phyloP scores from a whole-genome alignment of 768 basidiomycete species.

The Pholiota conissans region DNA sequence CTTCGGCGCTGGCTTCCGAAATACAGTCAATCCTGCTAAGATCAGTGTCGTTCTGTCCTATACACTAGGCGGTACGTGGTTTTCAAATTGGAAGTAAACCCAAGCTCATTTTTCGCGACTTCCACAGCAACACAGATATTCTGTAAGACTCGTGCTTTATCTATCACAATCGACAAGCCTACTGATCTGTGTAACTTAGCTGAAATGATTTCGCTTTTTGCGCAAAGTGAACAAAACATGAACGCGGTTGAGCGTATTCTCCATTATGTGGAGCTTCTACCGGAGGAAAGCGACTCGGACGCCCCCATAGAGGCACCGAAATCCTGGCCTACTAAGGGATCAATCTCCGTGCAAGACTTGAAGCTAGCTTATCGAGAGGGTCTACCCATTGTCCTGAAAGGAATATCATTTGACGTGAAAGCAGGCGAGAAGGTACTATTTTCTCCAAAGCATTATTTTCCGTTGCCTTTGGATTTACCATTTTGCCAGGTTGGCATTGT shows the following conservation, averaged over 20 bases:
- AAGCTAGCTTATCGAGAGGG: constrained; percentile 60
- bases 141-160: constrained; percentile 35
- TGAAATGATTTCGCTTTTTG: constrained; percentile 55
- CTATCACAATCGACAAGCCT: background rate
- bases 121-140: constrained; percentile 50
- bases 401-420: constrained; percentile 51
- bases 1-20: constrained; percentile 64
- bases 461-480: background rate
- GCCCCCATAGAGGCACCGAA: constrained; percentile 38
- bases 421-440: constrained; percentile 63
- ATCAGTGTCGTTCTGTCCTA: constrained; percentile 64
- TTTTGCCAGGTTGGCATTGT: constrained; percentile 42
- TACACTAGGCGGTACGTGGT: constrained; percentile 46
- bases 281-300: constrained; percentile 49
- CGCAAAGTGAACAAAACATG: constrained; percentile 69
- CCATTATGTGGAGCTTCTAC: constrained; percentile 63
- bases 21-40: constrained; percentile 55
- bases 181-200: constrained; percentile 29
- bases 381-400: constrained; percentile 64
- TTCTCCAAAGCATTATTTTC: background rate
- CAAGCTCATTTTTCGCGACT: background rate
- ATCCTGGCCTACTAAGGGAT: constrained; percentile 52
- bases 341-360: constrained; percentile 56
- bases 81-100: background rate
- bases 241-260: constrained; percentile 71